Percentiles rank a stretch among this genome's conserved stretches.
Conservation (phyloP, 208 protist species). For the Trichomonas vaginalis region DNA sequence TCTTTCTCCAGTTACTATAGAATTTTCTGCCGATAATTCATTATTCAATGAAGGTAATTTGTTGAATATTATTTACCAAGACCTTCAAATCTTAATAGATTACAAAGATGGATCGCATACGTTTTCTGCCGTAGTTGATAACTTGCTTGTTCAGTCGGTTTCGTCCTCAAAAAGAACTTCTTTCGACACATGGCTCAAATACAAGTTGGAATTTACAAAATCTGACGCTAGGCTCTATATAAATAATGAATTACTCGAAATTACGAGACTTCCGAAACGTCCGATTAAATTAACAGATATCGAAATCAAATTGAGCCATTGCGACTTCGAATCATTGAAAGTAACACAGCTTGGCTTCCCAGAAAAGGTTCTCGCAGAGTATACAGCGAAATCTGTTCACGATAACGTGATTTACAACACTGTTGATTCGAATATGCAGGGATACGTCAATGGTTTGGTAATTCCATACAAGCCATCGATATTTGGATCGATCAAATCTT, state of each 20-base stretch:
- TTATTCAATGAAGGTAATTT: neutral
- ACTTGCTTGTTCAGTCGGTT: neutral
- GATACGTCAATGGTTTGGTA: neutral
- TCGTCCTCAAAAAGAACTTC: neutral
- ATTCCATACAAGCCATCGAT: neutral
- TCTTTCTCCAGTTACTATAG: neutral
- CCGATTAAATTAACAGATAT: neutral
- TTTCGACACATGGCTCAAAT: neutral
- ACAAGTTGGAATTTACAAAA: neutral
- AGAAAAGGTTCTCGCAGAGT: neutral
- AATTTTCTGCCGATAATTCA: neutral
- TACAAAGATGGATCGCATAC: neutral
- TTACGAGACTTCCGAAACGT: neutral
- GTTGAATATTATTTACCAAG: neutral
- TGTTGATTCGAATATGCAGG: neutral
- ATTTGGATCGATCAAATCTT: neutral
- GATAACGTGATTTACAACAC: neutral
- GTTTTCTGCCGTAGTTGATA: neutral
- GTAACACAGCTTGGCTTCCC: neutral
- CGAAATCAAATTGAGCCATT: neutral
- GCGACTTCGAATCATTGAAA: neutral
- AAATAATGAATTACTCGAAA: neutral
- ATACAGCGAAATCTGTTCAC: neutral
- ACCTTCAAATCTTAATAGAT: neutral
- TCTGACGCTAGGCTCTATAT: neutral